Percentiles rank a stretch among this genome's conserved stretches.
phyloP scores from a whole-genome alignment of 306 rosid species.

The Cucumis sativus region Cucumber_9930_V3 NC_026661.2:3038501-3039000 shows the following conservation, averaged over 20 bases:
- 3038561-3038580: background rate
- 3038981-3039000: no score
- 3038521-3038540: background rate
- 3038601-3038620: slow-evolving; percentile 3
- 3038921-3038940: no score
- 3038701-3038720: background rate
- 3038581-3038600: slow-evolving; percentile 1
- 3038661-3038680: background rate
- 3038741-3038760: background rate
- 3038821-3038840: background rate
- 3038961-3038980: no score
- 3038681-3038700: background rate
- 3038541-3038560: slow-evolving; percentile 5
- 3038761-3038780: background rate
- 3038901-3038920: no score
- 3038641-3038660: slow-evolving; percentile 13
- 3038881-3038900: no score
- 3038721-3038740: background rate
- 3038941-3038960: no score
- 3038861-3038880: no score
- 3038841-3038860: background rate
- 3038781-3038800: background rate
- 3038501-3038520: background rate
- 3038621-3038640: slow-evolving; percentile 25
- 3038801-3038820: background rate